Evolutionary conservation across 2,329 filamentous ascomycete genomes (phyloP), one percentile per base, ranked within the genome.

Genomic region (Trichoderma sp.): DNA sequence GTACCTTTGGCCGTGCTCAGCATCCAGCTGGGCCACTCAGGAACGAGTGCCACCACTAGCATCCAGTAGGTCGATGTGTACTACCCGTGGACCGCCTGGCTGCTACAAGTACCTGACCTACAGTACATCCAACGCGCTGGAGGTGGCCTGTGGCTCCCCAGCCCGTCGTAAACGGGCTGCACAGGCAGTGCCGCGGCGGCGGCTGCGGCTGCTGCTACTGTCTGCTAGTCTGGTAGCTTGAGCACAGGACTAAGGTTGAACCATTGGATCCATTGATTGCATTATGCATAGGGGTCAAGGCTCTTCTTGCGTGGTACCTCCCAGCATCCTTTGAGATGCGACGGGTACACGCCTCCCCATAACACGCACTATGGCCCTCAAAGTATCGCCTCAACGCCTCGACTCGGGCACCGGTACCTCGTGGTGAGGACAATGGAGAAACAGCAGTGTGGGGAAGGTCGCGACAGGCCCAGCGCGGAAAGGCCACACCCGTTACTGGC

Each of bases 381-480:
- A 59, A n/a, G 57, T 61, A 61, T n/a, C 28, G 20, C 23, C 17
- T 26, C 23, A 20, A 23, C 6, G 30, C 55, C 28, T 30, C 20
- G 28, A n/a, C 53, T 57, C 57, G 34, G 28, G 26, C 15, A 12
- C 39, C 12, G 28, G 66, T 69, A 69, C 39, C 55, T 28, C 57
- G 39, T 23, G 23, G 64, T 71, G 64, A 68, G 64, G 61, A 57
- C 64, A 53, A 71, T 71, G 70, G 70, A 71, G 70, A 71, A 71
- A 71, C 70, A 71, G 57, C 39, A 30, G 64, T 71, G 70, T 71
- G 70, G 70, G 70, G 70, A 71, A 71, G 58, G 64, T 58, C 64
- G 70, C 70, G 70, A 68, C 70, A 65, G 70, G 59, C 30, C 70
- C 64, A 63, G 65, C 50, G 65, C 58, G 71, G 66, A 72, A 69